Evolutionary conservation across 2,329 filamentous ascomycete species (phyloP), one percentile per base, ranked within the genome.

Genomic region (Basipetospora chlamydospora): DNA sequence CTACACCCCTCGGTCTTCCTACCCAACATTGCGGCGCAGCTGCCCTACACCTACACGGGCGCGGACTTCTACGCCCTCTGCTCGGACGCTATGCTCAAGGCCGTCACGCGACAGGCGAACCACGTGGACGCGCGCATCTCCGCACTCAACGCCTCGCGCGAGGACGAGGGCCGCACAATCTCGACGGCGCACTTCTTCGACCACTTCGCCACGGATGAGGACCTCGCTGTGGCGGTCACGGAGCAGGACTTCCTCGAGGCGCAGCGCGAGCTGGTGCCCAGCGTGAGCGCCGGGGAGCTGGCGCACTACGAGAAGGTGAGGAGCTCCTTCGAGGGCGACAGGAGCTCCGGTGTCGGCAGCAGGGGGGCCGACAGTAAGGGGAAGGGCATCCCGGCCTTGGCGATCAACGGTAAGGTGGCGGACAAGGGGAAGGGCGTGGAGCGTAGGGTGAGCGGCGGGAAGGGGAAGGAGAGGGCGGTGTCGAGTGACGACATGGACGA

Each of bases 51-150:
- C 3, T 98, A 95, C 60, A 98, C 90, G 0, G 90, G 90, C 50
- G 90, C 90, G 43, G 90, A 98, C 60, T 79, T 98, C 52, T 98
- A 98, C 58, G 90, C 90, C 1, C 70, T 98, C 15, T 96, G 88
- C 63, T 94, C 86, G 29, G 90, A 98, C 56, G 86, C 90, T 35
- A 98, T 98, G 90, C 79, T 98, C 46, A 96, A 98, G 57, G 90
- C 90, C 15, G 88, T 98, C 40, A 98, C 90, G 3, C 77, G 90
- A 5, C 84, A 92, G 52, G 86, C 90, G 2, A 71, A 75, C 2
- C 67, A 73, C 2, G 87, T 96, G 3, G 90, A 98, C 53, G 66
- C 73, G 35, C 90, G 90, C 56, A 81, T 98, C 45, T 70, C 70
- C 16, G 64, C 67, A 4, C 64, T 93, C 54, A 83, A 83, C 48